Evolutionary conservation across 352 stramenopile genomes (phyloP).

Genomic region (Pythium sp.): DNA sequence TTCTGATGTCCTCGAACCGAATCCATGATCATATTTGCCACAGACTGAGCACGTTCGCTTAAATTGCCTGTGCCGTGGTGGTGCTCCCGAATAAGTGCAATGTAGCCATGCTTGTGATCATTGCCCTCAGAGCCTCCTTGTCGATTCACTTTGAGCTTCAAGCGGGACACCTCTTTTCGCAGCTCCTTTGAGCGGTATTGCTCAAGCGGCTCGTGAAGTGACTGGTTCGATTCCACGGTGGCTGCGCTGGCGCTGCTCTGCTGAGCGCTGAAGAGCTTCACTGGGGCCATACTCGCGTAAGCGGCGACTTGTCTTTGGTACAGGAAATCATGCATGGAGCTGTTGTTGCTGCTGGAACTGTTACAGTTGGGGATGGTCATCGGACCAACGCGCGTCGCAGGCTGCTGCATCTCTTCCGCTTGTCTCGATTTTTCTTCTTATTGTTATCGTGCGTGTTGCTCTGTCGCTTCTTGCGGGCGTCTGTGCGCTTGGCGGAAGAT

Average conservation of each 20-base stretch:
- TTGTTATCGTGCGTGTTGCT: neutral
- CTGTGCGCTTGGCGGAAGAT: neutral
- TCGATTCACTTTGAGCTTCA: conserved; percentile 33
- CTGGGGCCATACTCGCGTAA: neutral
- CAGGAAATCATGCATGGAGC: neutral
- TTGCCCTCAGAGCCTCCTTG: conserved; percentile 22
- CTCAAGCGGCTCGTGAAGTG: conserved; percentile 33
- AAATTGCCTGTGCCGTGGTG: neutral
- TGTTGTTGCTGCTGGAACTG: neutral
- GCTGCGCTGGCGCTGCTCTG: neutral
- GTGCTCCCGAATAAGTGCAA: conserved; percentile 29
- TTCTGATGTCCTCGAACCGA: neutral
- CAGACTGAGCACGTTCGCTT: neutral
- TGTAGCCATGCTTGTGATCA: conserved; percentile 40
- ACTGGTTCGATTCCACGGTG: neutral
- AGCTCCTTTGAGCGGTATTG: conserved; percentile 29
- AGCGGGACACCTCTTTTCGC: conserved; percentile 31
- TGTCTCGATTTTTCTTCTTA: neutral
- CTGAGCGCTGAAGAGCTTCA: neutral
- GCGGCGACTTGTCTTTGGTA: neutral
- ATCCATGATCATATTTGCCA: neutral
- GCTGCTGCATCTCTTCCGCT: neutral
- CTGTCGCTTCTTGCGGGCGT: neutral
- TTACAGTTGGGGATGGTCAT: neutral
- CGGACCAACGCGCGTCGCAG: neutral